Evolutionary conservation across 139 green algal genomes (phyloP).

Genomic region (Volvox africanus): DNA sequence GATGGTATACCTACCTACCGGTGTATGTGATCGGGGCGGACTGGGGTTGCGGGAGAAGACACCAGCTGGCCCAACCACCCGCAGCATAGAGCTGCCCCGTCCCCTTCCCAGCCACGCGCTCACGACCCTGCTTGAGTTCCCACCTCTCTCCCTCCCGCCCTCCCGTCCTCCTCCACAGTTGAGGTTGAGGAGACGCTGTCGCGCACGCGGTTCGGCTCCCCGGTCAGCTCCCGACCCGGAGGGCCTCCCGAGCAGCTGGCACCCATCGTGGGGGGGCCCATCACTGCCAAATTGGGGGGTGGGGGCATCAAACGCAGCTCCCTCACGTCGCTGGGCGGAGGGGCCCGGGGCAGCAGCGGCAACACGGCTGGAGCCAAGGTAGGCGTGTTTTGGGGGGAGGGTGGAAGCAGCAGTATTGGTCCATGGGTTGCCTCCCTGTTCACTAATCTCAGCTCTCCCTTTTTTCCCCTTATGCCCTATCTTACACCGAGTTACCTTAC

Average conservation of each 20-base stretch:
- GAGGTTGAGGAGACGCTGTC: conserved; percentile 31
- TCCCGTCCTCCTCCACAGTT: not conserved
- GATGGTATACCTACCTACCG: too few relatives aligned
- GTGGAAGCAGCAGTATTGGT: not conserved
- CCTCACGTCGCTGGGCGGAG: not conserved
- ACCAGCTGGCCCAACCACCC: too few relatives aligned
- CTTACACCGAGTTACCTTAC: not conserved
- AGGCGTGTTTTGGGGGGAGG: not conserved
- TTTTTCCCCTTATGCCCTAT: not conserved
- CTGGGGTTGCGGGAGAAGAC: too few relatives aligned
- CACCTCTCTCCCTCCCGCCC: not conserved
- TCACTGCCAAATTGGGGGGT: conserved; percentile 42
- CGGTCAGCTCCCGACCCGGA: not conserved
- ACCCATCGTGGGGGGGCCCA: conserved; percentile 41
- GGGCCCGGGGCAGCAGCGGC: not conserved
- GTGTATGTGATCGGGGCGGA: too few relatives aligned
- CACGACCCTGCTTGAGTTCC: not conserved
- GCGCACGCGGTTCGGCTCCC: not conserved
- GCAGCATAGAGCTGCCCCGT: not conserved
- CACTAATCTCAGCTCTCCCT: not conserved
- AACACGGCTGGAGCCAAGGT: not conserved
- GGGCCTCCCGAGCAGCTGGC: not conserved
- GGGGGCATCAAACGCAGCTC: conserved; percentile 21
- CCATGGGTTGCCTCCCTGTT: not conserved
- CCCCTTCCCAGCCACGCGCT: not conserved